Base-by-base conservation (phyloP, 2,329 filamentous ascomycete species). In the Dactylellina sp. region DNA sequence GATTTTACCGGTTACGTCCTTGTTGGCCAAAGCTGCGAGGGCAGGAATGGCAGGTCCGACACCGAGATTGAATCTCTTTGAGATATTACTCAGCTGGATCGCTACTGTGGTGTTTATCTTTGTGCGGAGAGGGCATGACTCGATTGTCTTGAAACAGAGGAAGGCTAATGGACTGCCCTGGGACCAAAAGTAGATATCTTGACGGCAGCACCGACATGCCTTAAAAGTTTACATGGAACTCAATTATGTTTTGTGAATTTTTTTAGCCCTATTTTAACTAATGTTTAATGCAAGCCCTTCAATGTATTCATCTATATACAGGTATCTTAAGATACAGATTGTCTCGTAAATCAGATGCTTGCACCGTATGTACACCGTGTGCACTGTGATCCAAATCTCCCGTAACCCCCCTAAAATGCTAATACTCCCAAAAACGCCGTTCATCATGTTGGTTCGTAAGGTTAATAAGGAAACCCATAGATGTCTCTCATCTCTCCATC, bases 1-100 rank as follows among this genome's bases (percentile, higher is more conserved):
- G 22, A 94, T 91, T 80, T 85, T 92, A 78, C 86, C 97, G 47
- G 89, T 91, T 0, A 91, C 93, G 9, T 89, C 88, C 71, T 87
- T 89, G 75, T 80, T 97, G 50, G 91, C 90, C 0, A 82, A 86
- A 64, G 78, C 92, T 70, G 90, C 97, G 88, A 88, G 89, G 77
- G 89, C 86, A 79, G 83, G 83, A 24, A 79, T 82, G 16, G 80
- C 88, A 78, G 87, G 87, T 14, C 86, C 86, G 1, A 84, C 84
- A 14, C 81, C 83, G 56, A 83, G 87, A 76, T 88, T 88, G 74
- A 49, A 40, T 35, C 12, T 90, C 14, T 50, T 87, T 44, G 89
- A 91, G 79, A 87, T 85, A 0, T 59, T 89, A 14, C 82, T 88
- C 77, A 82, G 83, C 12, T 86, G 84, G 81, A 75, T 89, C 14